These are phyloP conservation scores for Cystobasidium ongulense DNA, from an alignment of 768 basidiomycete species.

Conservation along the genomic window DNA sequence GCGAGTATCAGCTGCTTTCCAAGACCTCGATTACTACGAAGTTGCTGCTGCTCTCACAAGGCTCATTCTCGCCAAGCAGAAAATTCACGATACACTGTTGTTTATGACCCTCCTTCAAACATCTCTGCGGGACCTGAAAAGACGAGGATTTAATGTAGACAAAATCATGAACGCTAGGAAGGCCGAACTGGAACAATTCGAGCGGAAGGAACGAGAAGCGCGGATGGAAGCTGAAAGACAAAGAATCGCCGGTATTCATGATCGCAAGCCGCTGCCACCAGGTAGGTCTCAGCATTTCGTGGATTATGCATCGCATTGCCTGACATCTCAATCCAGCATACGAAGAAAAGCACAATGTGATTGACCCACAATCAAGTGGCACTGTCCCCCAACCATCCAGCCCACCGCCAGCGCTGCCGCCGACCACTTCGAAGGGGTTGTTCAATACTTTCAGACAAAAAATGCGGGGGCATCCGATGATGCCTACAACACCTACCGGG, in stretches of 20 bases:
- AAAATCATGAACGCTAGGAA: constrained; percentile 78
- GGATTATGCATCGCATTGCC: not conserved
- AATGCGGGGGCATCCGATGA: not conserved
- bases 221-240: constrained; percentile 33
- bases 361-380: not conserved
- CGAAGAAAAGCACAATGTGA: not conserved
- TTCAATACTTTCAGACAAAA: constrained; percentile 10
- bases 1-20: constrained; percentile 39
- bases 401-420: not conserved
- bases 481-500: not conserved
- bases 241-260: not conserved
- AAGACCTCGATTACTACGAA: constrained; percentile 86
- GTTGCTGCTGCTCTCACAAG: constrained; percentile 78
- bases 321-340: not conserved
- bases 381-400: not conserved
- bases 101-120: constrained; percentile 92
- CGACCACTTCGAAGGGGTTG: not conserved
- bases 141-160: constrained; percentile 86
- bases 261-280: not conserved
- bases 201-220: constrained; percentile 46
- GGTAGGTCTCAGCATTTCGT: not conserved
- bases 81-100: constrained; percentile 76
- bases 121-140: constrained; percentile 67
- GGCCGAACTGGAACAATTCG: constrained; percentile 51
- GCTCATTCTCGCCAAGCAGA: constrained; percentile 64